Conservation (phyloP, 2,329 filamentous ascomycete genomes). For the Dryadomyces quercivorus region DNA sequence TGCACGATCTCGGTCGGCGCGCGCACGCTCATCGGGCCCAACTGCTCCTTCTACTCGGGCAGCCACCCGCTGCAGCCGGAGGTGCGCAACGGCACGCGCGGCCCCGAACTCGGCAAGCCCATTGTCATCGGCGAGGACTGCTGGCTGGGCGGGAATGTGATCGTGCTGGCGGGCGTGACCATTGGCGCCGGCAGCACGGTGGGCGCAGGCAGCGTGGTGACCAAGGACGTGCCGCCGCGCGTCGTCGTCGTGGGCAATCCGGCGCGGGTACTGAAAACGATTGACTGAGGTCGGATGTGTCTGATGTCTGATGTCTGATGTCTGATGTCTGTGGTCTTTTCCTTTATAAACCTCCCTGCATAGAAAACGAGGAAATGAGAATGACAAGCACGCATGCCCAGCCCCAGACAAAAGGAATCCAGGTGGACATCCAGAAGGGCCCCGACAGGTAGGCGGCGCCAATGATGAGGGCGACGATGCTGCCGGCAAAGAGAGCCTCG, state of each 20-base stretch:
- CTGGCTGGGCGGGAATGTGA: conserved; percentile 63
- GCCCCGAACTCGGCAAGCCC: conserved; percentile 62
- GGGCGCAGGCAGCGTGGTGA: conserved; percentile 75
- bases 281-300: no score
- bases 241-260: conserved; percentile 56
- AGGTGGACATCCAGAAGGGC: conserved; percentile 84
- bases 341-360: conserved; percentile 67
- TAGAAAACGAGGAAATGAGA: conserved; percentile 82
- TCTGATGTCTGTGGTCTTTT: neutral
- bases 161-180: conserved; percentile 63
- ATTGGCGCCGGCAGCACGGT: conserved; percentile 64
- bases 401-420: conserved; percentile 85
- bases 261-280: conserved; percentile 41
- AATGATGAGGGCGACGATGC: conserved; percentile 68
- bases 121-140: conserved; percentile 72
- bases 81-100: conserved; percentile 59
- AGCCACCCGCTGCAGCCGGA: conserved; percentile 67
- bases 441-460: conserved; percentile 72
- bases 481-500: conserved; percentile 70
- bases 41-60: conserved; percentile 63
- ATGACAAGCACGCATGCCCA: conserved; percentile 73
- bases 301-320: neutral
- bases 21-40: conserved; percentile 67
- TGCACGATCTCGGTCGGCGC: conserved; percentile 62
- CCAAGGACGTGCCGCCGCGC: conserved; percentile 57